A percentile compares a stretch with the other conserved stretches of the same genome.
Evolutionary conservation across 2,329 filamentous ascomycete species (phyloP).

Genomic region (Xylaria sp.): DNA sequence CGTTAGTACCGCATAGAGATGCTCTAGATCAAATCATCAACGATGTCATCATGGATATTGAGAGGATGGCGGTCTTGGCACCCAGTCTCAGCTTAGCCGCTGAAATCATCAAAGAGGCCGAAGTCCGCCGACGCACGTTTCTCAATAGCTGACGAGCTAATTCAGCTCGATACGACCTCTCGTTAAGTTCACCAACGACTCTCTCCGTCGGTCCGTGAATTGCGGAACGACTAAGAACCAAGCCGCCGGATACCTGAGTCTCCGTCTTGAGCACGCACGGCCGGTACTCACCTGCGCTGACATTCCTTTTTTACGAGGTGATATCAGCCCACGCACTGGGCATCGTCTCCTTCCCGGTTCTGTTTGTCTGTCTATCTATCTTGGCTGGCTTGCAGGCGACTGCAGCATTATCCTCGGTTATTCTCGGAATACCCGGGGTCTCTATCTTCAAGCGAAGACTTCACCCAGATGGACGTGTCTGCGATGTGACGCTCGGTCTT

Average conservation of each 20-base stretch:
- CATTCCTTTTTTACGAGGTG: conserved; percentile 21
- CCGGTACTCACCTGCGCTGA: conserved; percentile 19
- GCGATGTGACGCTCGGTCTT: conserved; percentile 44
- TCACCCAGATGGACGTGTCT: conserved; percentile 45
- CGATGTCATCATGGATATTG: conserved; percentile 79
- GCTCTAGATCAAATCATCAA: conserved; percentile 81
- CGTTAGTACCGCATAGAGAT: conserved; percentile 65
- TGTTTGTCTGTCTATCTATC: conserved; percentile 15
- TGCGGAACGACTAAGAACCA: conserved; percentile 19
- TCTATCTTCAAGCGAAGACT: conserved; percentile 44
- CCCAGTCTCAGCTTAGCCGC: conserved; percentile 80
- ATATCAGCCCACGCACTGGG: conserved; percentile 25
- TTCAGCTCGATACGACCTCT: conserved; percentile 34
- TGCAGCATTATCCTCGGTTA: conserved; percentile 42
- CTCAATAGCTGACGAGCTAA: conserved; percentile 59
- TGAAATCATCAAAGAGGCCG: conserved; percentile 84
- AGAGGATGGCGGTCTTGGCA: conserved; percentile 77
- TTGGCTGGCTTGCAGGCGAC: conserved; percentile 33
- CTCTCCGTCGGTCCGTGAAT: conserved; percentile 26
- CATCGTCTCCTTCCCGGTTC: conserved; percentile 19
- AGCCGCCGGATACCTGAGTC: conserved; percentile 30
- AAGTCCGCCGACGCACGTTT: conserved; percentile 74
- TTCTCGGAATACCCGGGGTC: conserved; percentile 39
- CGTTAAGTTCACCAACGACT: conserved; percentile 27
- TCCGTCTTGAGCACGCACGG: conserved; percentile 22